Evolutionary conservation across 139 green algal species (phyloP), one percentile per base, ranked within the genome.

Genomic region (Chlamydomonas schloesseri): DNA sequence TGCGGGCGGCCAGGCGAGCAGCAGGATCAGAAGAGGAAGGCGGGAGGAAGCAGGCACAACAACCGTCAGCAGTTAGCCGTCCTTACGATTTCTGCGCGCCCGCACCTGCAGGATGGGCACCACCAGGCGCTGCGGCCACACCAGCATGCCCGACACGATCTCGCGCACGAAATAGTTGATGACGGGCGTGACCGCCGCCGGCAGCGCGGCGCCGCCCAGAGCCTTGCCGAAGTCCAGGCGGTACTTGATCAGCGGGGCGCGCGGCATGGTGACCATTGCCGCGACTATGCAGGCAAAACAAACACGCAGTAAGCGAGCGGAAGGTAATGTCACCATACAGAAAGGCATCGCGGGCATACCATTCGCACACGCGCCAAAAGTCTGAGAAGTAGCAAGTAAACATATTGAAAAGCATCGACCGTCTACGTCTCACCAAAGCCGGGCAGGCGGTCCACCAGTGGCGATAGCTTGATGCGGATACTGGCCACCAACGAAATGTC

Each of bases 401-500:
- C 53, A 60, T 60, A 13, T 15, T 15, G 53, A 60, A 15, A 15
- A 60, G 53, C 14, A 13, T 60, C 53, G 53, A 60, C 14, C 53
- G 15, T 13, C 13, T 23, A 13, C n/a, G 64, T 71, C 42, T 64
- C 92, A 81, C 96, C 96, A 90, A 98, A 98, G 26, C 95, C 93
- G 2, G 96, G 96, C 50, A 97, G 93, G 28, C 93, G 82, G n/a
- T 93, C 82, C 31, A 96, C 86, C 23, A 97, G 81, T 3, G 96
- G 95, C 26, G 76, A 84, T 26, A 97, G 86, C 36, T 92, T 88
- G 58, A 98, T 73, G 26, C 92, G 88, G 28, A 93, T 17, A 1
- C 83, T 93, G n/a, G 92, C 95, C 5, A 90, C 89, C 58, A 98
- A 94, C 53, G 88, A 90, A 78, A 99, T 94, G 83, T 99, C 90